Evolutionary conservation across 306 rosid genomes (phyloP), one percentile per base, ranked within the genome.

Genomic region (Cucurbita moschata): DNA sequence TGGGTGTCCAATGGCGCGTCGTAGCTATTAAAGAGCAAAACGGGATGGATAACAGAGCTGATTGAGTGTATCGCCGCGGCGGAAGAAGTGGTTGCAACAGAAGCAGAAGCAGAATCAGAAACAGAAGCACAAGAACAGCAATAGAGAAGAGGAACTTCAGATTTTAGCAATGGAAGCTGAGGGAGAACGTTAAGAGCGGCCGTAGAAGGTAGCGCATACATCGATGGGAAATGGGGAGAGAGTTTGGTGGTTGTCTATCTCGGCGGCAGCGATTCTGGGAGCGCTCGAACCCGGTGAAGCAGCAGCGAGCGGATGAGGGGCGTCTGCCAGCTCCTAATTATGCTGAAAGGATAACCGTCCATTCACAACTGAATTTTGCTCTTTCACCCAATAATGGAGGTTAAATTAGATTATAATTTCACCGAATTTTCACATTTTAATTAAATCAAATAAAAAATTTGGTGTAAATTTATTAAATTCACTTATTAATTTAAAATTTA

Each of bases 1-100:
- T 94, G 98, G 0, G 96, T 88, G 61, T 94, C 96, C 21, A 88
- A 71, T 58, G 92, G 49, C 44, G 63, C 57, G 19, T 83, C 87
- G 10, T 85, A 81, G 74, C 85, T 84, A 13, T 79, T 74, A 30
- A 86, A 78, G 9, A 90, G 85, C 39, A 94, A 75, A 85, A 89
- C 47, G 51, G 97, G 94, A 51, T 83, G 80, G 42, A 87, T 62
- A 80, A 88, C 69, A 16, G 86, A 78, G 81, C 49, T 77, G 37
- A 77, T 62, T 1, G 85, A 85, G 43, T 70, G 83, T 8, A 81
- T 76, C 11, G 52, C 38, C 0, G 37, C 54, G 39, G 54, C 37
- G n/a, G 52, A 40, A 16, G 61, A 30, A 51, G 71, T 38, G 26
- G 72, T 59, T 2, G 77, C 59, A 13, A 58, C 61, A 64, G 77